Conservation (phyloP, 169 alveolate species). For the Eimeria acervulina region DNA sequence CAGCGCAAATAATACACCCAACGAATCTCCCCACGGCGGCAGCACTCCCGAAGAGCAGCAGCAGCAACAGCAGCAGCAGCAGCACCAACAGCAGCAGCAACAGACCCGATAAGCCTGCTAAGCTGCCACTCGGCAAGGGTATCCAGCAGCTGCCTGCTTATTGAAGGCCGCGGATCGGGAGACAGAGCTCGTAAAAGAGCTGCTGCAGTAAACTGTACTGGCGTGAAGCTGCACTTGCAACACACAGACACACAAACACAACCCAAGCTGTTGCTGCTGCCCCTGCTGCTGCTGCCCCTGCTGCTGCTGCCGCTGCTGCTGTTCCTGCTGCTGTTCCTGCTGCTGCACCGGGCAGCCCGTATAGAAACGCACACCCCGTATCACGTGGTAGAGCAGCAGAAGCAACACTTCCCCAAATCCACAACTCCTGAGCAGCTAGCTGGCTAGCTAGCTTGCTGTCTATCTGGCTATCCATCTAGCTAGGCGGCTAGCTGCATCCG, state of each 20-base stretch:
- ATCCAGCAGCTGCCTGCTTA: constrained; percentile 4
- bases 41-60: not conserved
- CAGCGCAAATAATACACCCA: not conserved
- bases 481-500: no score
- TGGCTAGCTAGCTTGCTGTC: no score
- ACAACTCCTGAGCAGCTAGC: no score
- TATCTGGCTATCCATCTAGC: no score
- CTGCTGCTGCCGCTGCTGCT: not conserved
- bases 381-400: no score
- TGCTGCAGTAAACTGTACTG: not conserved
- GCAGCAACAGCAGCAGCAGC: constrained; percentile 25
- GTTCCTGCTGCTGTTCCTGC: not conserved
- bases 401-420: no score
- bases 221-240: not conserved
- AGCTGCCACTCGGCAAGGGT: constrained; percentile 37
- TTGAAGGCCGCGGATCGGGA: not conserved
- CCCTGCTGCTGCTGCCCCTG: constrained; percentile 22
- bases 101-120: constrained; percentile 43
- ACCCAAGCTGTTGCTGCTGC: constrained; percentile 4
- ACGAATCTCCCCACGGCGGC: not conserved
- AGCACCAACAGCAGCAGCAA: not conserved
- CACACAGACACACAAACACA: not conserved
- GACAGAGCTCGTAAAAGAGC: not conserved
- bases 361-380: no score
- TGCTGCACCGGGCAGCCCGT: not conserved